Conservation (phyloP, 2,329 filamentous ascomycete species). For the Coniochaeta pulveracea region DNA sequence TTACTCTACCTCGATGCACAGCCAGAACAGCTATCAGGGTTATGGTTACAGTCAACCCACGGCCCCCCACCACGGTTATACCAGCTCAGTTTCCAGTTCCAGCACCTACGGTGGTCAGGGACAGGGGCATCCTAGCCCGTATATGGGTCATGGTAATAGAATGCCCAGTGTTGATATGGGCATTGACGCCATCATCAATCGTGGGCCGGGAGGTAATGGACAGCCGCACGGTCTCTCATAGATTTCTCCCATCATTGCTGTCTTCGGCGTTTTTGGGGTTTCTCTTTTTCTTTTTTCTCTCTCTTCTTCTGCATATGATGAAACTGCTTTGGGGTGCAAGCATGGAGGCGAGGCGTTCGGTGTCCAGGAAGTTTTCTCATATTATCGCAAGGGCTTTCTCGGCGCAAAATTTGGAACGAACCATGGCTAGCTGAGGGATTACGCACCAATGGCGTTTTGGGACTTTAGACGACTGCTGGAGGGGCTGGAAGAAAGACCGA, state of each 20-base stretch:
- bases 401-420: no score
- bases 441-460: no score
- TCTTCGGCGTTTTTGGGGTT: constrained; percentile 9
- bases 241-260: constrained; percentile 2
- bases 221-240: constrained; percentile 8
- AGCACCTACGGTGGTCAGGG: constrained; percentile 18
- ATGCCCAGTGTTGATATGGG: constrained; percentile 49
- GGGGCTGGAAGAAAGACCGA: no score
- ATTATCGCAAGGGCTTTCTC: no score
- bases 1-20: constrained; percentile 12
- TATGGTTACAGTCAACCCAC: constrained; percentile 13
- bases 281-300: constrained; percentile 5
- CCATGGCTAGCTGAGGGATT: no score
- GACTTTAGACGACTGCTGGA: no score
- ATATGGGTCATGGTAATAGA: constrained; percentile 32
- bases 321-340: no score
- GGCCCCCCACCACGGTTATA: constrained; percentile 31
- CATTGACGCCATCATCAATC: constrained; percentile 47
- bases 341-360: constrained; percentile 2
- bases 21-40: constrained; percentile 10
- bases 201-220: constrained; percentile 22
- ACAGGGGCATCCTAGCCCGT: constrained; percentile 27
- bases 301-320: neutral
- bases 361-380: no score
- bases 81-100: constrained; percentile 41